Evolutionary conservation across 2,329 filamentous ascomycete species (phyloP).

Genomic region (Talaromyces albobiverticillius): DNA sequence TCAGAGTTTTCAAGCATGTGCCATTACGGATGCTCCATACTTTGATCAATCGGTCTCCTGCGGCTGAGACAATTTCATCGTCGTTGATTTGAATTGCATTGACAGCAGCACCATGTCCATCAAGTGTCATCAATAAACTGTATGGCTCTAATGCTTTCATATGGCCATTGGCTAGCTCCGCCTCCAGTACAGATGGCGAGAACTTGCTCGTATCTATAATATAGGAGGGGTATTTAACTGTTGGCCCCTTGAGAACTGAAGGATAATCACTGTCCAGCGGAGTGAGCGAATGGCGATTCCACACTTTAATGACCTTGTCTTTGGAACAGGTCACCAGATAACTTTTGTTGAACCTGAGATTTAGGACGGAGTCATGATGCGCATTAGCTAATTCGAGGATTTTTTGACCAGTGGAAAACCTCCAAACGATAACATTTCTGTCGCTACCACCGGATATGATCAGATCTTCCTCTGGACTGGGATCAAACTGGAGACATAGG

Average conservation of each 20-base stretch:
- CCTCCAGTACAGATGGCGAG: slow-evolving; percentile 41
- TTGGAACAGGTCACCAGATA: slow-evolving; percentile 97
- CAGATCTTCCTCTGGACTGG: slow-evolving; percentile 79
- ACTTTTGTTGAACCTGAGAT: slow-evolving; percentile 85
- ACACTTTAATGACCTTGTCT: slow-evolving; percentile 94
- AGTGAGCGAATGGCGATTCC: slow-evolving; percentile 72
- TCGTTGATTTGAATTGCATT: slow-evolving; percentile 91
- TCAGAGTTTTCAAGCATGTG: slow-evolving; percentile 70
- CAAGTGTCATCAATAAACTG: slow-evolving; percentile 72
- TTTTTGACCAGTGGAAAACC: slow-evolving; percentile 83
- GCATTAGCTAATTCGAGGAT: slow-evolving; percentile 73
- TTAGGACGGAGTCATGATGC: slow-evolving; percentile 87
- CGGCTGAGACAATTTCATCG: slow-evolving; percentile 87
- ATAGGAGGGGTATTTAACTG: slow-evolving; percentile 50
- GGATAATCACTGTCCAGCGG: slow-evolving; percentile 46
- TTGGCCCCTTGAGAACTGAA: slow-evolving; percentile 38
- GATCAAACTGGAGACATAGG: slow-evolving; percentile 91
- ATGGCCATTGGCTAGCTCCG: slow-evolving; percentile 39
- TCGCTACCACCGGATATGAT: slow-evolving; percentile 97
- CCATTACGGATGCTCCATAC: slow-evolving; percentile 88
- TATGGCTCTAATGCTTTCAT: slow-evolving; percentile 59
- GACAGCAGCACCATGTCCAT: slow-evolving; percentile 86
- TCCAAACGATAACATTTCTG: slow-evolving; percentile 85
- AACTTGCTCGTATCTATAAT: slow-evolving; percentile 51
- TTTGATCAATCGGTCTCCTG: slow-evolving; percentile 89